Evolutionary conservation across 257 asterid species (phyloP).

Genomic region (Solanum pennellii): DNA sequence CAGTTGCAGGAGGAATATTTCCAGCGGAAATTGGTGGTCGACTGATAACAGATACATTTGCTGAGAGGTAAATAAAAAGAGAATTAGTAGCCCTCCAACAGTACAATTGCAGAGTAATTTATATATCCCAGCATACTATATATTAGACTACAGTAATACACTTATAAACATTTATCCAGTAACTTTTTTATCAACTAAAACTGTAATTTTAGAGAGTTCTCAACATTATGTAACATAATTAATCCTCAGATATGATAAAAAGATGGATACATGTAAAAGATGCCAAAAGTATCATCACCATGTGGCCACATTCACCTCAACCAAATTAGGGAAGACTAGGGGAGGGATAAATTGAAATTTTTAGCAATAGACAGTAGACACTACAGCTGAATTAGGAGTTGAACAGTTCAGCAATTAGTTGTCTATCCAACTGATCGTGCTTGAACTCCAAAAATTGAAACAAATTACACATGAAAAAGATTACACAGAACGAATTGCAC

Average conservation of each 20-base stretch:
- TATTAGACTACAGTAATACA: not conserved
- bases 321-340: not conserved
- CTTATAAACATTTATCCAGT: not conserved
- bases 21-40: constrained; percentile 61
- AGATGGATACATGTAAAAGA: not conserved
- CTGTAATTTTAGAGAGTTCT: not conserved
- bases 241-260: not conserved
- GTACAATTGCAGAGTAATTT: not conserved
- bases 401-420: not conserved
- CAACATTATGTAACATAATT: not conserved
- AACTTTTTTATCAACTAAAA: not conserved
- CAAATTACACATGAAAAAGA: not conserved
- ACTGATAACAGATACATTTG: constrained; percentile 26
- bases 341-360: not conserved
- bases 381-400: not conserved
- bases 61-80: constrained; percentile 4
- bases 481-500: not conserved
- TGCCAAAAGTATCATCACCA: not conserved
- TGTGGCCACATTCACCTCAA: not conserved
- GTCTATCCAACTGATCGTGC: not conserved
- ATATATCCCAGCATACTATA: not conserved
- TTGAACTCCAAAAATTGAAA: not conserved
- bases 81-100: not conserved
- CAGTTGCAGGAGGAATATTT: constrained; percentile 57
- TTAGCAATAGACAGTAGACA: not conserved